Evolutionary conservation across 495 filamentous ascomycete genomes (phyloP), one percentile per base, ranked within the genome.

Genomic region (Neurospora sp.): DNA sequence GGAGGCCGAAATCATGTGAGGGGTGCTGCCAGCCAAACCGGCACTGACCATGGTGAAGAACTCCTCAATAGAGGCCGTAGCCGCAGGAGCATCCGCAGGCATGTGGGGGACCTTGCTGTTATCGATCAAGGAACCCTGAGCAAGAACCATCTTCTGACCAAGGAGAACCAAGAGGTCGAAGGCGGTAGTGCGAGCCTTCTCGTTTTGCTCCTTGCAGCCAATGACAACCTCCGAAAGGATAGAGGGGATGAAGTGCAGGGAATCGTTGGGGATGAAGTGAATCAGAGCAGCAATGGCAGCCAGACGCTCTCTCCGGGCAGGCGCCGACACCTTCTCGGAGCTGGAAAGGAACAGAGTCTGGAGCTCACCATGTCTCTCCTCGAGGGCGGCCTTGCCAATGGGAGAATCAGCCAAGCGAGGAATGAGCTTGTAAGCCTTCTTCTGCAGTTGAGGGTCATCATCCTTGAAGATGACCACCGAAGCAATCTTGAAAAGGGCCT

Each of bases 1-100:
- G 11, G 91, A 92, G 6, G 96, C 96, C 9, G 92, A 94, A 73
- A 98, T 91, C 93, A 97, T 97, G 83, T 98, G 96, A 44, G 96
- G 94, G 20, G 93, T 92, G 73, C 86, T 89, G 54, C 94, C 95
- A 2, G 95, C 96, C 39, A 99, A 89, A 81, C 96, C 96, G 27
- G 96, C 96, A 69, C 92, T 94, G 40, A 99, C 91, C 95, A 99
- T 99, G 48, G 94, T 97, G 87, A 98, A 93, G 82, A 96, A 98
- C 80, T 98, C 96, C 76, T 98, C 94, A 38, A 98, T 86, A 16
- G 86, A 92, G 8, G 95, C 94, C 16, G 86, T 79, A 3, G 90
- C 93, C 71, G 88, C 83, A n/a, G 93, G 92, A 2, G 94, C 90
- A 79, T 95, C 87, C 41, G 89, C 83, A 5, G 91, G 87, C 92